Conservation (phyloP, 1,139 yeast species). For the Lodderomyces jiufengensis region DNA sequence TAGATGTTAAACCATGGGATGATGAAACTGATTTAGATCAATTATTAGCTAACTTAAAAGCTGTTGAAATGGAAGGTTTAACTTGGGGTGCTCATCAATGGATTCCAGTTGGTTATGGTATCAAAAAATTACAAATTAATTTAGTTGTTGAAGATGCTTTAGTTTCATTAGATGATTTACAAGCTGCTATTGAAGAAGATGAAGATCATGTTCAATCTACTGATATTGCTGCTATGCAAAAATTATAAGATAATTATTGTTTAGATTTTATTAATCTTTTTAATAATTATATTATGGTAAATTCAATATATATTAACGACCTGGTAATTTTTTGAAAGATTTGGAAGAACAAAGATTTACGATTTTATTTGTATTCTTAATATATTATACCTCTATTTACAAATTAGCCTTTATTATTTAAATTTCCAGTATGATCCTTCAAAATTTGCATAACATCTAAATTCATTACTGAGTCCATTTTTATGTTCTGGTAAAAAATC, state of each 20-base stretch:
- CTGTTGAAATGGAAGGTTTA: conserved; percentile 86
- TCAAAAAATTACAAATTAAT: conserved; percentile 98
- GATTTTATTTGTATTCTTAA: too few relatives aligned
- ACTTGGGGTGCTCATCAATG: conserved; percentile 98
- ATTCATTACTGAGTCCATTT: conserved; percentile 84
- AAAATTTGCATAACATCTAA: conserved; percentile 76
- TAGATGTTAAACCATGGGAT: conserved; percentile 99
- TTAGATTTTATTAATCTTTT: conserved; percentile 1
- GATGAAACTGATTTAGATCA: conserved; percentile 95
- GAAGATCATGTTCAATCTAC: conserved; percentile 99
- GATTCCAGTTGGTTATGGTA: conserved; percentile 98
- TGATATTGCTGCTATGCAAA: conserved; percentile 97
- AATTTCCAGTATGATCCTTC: conserved; percentile 46
- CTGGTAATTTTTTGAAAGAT: too few relatives aligned
- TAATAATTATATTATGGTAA: not conserved
- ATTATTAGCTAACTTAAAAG: conserved; percentile 81
- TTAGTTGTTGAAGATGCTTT: conserved; percentile 95
- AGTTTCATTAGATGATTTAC: conserved; percentile 91
- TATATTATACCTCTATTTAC: not conserved
- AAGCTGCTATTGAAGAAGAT: conserved; percentile 80
- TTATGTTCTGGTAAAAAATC: conserved; percentile 75
- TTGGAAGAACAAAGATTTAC: too few relatives aligned
- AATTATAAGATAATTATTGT: conserved; percentile 60
- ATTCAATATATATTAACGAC: too few relatives aligned
- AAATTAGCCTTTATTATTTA: too few relatives aligned